phyloP scores from a whole-genome alignment of 2,329 filamentous ascomycete species.

The Calycina herbarum region DNA sequence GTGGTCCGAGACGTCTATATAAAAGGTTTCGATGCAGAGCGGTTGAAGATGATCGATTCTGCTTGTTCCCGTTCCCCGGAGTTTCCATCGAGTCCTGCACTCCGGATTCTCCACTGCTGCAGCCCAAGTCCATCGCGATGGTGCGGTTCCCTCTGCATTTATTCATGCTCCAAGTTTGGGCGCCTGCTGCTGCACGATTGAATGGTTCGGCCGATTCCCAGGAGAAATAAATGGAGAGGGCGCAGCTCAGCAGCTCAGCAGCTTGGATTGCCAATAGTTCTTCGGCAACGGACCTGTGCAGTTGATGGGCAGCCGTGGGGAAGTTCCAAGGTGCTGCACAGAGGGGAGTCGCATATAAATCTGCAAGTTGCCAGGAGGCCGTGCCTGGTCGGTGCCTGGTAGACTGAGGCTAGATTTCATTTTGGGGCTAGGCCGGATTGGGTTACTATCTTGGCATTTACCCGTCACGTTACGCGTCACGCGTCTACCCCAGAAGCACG shows the following conservation, averaged over 20 bases:
- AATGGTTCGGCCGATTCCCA: not conserved
- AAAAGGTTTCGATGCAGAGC: not conserved
- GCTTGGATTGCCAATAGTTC: slow-evolving; percentile 1
- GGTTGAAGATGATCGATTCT: slow-evolving; percentile 2
- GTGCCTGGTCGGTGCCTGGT: no score
- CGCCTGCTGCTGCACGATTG: not conserved
- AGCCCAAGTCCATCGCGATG: not conserved
- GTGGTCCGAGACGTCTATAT: not conserved
- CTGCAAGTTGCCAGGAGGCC: not conserved
- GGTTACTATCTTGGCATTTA: not conserved
- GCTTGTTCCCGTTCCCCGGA: slow-evolving; percentile 2
- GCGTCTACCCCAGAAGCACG: not conserved
- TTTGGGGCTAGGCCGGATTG: not conserved
- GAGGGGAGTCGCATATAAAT: slow-evolving; percentile 1
- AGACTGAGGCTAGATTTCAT: not conserved
- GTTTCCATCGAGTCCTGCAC: slow-evolving; percentile 1
- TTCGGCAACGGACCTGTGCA: not conserved
- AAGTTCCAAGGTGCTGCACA: not conserved
- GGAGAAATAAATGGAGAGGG: not conserved
- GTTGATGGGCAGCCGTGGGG: not conserved
- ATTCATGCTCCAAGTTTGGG: not conserved
- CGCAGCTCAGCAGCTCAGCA: not conserved
- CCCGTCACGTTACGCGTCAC: not conserved
- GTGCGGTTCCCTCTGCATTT: not conserved
- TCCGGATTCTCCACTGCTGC: slow-evolving; percentile 2